These are phyloP conservation scores for Hygrocybe coccinea DNA, from an alignment of 768 basidiomycete species.

Conservation along the genomic window DNA sequence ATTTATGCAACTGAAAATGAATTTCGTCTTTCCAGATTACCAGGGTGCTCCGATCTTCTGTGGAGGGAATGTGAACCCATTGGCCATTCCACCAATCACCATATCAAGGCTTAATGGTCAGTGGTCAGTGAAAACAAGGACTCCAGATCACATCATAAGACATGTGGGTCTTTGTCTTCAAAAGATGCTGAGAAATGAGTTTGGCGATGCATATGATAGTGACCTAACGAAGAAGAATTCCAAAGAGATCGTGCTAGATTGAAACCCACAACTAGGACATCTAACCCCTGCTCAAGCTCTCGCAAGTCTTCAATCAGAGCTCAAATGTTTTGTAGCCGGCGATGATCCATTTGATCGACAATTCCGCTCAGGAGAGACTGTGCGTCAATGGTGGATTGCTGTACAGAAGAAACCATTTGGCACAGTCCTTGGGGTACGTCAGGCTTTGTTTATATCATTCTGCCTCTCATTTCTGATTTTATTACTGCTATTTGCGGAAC, in stretches of 20 bases:
- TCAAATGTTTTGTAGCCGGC: neutral
- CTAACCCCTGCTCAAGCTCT: neutral
- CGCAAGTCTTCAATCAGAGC: neutral
- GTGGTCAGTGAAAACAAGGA: too few relatives aligned
- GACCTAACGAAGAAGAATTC: neutral
- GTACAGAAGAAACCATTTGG: slow-evolving; percentile 10
- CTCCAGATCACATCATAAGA: neutral
- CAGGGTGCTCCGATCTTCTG: slow-evolving; percentile 25
- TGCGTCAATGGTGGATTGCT: slow-evolving; percentile 19
- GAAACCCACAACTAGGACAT: neutral
- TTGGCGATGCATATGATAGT: neutral
- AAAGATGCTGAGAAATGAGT: neutral
- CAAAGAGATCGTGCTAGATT: neutral
- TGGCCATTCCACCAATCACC: neutral
- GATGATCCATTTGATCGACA: slow-evolving; percentile 1
- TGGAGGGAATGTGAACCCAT: slow-evolving; percentile 10
- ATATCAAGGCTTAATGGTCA: neutral
- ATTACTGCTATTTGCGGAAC: too few relatives aligned
- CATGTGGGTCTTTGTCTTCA: slow-evolving; percentile 3
- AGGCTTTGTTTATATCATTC: too few relatives aligned
- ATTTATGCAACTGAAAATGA: neutral
- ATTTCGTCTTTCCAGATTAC: slow-evolving; percentile 9
- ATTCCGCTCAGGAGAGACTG: neutral
- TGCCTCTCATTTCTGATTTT: too few relatives aligned
- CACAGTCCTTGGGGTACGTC: neutral